These are phyloP conservation scores for Colletotrichum musae DNA, from an alignment of 2,329 filamentous ascomycete genomes.

Conservation along the genomic window DNA sequence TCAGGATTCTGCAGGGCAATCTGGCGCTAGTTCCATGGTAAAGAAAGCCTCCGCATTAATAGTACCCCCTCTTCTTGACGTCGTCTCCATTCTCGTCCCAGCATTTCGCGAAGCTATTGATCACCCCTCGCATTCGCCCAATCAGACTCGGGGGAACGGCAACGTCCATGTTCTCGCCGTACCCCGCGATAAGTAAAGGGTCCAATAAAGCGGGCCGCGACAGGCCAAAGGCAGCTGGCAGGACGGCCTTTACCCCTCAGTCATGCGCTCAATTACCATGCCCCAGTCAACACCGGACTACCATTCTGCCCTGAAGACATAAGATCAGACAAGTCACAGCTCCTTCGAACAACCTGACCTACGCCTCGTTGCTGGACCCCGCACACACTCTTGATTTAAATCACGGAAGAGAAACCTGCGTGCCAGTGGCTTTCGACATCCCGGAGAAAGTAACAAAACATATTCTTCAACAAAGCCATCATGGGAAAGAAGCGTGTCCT, in stretches of 20 bases:
- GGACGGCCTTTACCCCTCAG: slow-evolving; percentile 24
- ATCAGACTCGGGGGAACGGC: background rate
- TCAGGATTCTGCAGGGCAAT: no score
- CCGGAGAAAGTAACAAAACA: background rate
- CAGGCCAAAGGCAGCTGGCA: slow-evolving; percentile 1
- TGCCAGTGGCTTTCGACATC: background rate
- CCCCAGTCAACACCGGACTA: no score
- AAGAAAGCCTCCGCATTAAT: slow-evolving; percentile 3
- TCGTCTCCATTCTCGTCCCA: background rate
- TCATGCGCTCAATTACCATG: background rate
- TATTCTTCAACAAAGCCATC: background rate
- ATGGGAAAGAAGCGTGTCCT: slow-evolving; percentile 57
- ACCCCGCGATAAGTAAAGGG: slow-evolving; percentile 15
- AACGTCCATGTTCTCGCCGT: background rate
- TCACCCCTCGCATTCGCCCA: slow-evolving; percentile 7
- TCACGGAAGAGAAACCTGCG: no score
- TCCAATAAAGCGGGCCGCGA: background rate
- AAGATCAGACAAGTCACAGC: slow-evolving; percentile 9
- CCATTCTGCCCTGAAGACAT: background rate
- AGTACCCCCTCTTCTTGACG: slow-evolving; percentile 10
- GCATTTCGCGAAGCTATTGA: slow-evolving; percentile 8
- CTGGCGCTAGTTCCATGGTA: no score
- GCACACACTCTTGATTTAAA: background rate
- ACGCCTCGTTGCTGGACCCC: background rate
- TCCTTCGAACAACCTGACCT: background rate